A percentile compares a stretch with the other conserved stretches of the same genome.
phyloP scores from a whole-genome alignment of 257 asterid species.

The Rubia yunnanensis region DNA sequence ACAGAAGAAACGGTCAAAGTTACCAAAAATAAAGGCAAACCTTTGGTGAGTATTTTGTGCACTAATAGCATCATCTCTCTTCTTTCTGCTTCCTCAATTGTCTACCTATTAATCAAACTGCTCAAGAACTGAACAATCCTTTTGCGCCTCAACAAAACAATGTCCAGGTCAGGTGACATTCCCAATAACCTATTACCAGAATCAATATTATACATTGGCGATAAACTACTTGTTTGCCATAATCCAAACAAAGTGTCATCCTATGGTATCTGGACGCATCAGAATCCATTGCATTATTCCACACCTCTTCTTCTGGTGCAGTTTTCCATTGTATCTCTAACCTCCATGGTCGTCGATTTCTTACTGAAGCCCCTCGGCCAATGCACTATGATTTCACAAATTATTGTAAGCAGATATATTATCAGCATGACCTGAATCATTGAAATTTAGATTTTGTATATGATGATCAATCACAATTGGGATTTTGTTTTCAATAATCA shows the following conservation, averaged over 20 bases:
- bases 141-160: not conserved
- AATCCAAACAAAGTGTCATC: conserved; percentile 29
- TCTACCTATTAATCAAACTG: no score
- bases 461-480: not conserved
- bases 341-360: conserved; percentile 37
- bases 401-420: conserved; percentile 36
- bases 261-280: conserved; percentile 29
- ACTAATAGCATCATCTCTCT: not conserved
- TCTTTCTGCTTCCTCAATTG: not conserved
- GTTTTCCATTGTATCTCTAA: conserved; percentile 36
- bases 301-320: conserved; percentile 58
- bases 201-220: conserved; percentile 7
- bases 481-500: conserved; percentile 10
- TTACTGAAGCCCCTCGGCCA: conserved; percentile 67
- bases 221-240: conserved; percentile 40
- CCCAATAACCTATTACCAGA: not conserved
- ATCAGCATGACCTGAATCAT: no score
- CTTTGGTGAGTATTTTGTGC: not conserved
- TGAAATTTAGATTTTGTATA: not conserved
- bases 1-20: conserved; percentile 7
- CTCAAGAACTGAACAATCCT: not conserved
- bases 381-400: conserved; percentile 53
- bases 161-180: not conserved
- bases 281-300: conserved; percentile 42
- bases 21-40: not conserved